phyloP scores from a whole-genome alignment of 352 stramenopile species.

The Pythium scleroteichum region DNA sequence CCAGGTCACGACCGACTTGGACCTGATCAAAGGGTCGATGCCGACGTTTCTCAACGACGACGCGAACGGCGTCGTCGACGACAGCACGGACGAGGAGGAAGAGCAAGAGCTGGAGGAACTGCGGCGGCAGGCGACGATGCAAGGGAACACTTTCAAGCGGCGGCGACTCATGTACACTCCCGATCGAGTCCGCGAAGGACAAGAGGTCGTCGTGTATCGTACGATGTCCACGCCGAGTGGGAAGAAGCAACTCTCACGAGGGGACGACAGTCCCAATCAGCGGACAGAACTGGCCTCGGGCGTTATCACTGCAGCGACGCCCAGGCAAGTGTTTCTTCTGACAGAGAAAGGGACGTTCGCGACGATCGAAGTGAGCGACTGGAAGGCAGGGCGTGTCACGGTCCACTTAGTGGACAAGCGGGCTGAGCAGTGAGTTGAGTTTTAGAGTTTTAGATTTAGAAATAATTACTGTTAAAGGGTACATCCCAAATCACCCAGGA shows the following conservation, averaged over 20 bases:
- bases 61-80: conserved; percentile 11
- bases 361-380: conserved; percentile 46
- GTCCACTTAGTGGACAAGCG: conserved; percentile 22
- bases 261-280: not conserved
- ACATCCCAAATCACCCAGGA: no score
- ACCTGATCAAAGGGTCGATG: conserved; percentile 35
- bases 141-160: conserved; percentile 13
- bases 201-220: conserved; percentile 45
- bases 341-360: conserved; percentile 39
- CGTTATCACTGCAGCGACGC: conserved; percentile 52
- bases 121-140: not conserved
- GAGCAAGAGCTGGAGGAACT: conserved; percentile 5
- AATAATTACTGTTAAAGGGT: no score
- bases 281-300: conserved; percentile 36
- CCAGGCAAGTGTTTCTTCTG: conserved; percentile 48
- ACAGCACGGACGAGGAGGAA: conserved; percentile 28
- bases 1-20: conserved; percentile 43
- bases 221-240: not conserved
- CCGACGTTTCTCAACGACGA: conserved; percentile 7
- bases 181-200: conserved; percentile 56
- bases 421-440: conserved; percentile 7
- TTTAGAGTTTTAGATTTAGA: no score
- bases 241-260: conserved; percentile 6
- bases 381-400: conserved; percentile 34
- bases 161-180: conserved; percentile 47